Evolutionary conservation across 352 stramenopile genomes (phyloP).

Genomic region (Pythium periplocum): DNA sequence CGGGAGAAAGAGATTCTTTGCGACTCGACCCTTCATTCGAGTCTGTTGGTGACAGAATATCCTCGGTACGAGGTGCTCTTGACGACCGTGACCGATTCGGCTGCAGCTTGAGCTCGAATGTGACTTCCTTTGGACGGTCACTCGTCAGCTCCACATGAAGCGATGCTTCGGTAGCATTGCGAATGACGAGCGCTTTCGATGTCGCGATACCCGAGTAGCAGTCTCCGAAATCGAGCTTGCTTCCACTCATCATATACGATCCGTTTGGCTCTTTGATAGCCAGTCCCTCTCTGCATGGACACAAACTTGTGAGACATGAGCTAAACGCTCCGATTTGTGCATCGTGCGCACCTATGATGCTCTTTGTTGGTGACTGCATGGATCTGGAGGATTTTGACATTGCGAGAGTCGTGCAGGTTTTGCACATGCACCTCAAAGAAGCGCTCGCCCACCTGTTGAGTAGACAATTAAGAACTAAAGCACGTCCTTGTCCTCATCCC

Average conservation of each 20-base stretch:
- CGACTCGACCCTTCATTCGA: conserved; percentile 71
- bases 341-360: conserved; percentile 58
- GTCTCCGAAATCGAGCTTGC: conserved; percentile 85
- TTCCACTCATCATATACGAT: conserved; percentile 83
- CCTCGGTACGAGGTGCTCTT: conserved; percentile 45
- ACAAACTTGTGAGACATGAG: not conserved
- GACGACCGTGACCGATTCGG: conserved; percentile 67
- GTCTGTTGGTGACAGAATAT: conserved; percentile 63
- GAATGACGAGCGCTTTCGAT: conserved; percentile 76
- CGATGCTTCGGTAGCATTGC: conserved; percentile 80
- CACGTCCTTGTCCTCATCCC: not conserved
- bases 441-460: conserved; percentile 61
- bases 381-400: conserved; percentile 84
- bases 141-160: conserved; percentile 83
- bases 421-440: conserved; percentile 87
- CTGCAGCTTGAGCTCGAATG: conserved; percentile 82
- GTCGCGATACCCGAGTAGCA: conserved; percentile 82
- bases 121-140: conserved; percentile 85
- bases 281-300: conserved; percentile 60
- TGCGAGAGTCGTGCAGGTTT: conserved; percentile 80
- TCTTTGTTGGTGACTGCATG: conserved; percentile 87
- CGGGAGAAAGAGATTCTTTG: conserved; percentile 63
- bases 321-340: not conserved
- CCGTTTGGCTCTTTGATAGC: conserved; percentile 83
- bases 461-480: conserved; percentile 3